Evolutionary conservation across 805 yeast species (phyloP), one percentile per base, ranked within the genome.

Genomic region (Candida ipomoeae): DNA sequence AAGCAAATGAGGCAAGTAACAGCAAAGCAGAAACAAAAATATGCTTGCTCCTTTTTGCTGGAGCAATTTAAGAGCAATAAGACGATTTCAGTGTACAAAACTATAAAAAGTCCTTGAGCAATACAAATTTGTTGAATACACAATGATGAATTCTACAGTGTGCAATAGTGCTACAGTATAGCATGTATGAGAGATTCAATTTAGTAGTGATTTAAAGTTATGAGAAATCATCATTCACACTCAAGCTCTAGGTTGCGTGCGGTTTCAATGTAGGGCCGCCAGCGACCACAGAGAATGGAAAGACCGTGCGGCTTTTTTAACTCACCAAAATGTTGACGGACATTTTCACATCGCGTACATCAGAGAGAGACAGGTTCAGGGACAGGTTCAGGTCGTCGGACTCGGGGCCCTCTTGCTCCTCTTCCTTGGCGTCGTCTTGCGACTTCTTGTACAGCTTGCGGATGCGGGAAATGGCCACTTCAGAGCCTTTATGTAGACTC

Each of bases 311-410:
- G 18, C 32, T 39, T 11, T 17, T 13, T 50, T 46, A 72, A 49
- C 76, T 72, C 11, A 73, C 73, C 44, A 73, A 55, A 75, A 71
- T 73, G 51, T 71, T 65, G 21, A 73, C 77, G 14, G 71, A 63
- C 69, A 73, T 70, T 53, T 73, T 73, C 57, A 68, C 49, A 45
- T 70, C 50, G 49, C 67, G 68, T 52, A 59, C 57, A 41, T 65
- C 67, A 3, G 73, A 65, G 42, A 44, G 55, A n/a, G 44, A 44
- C 37, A 29, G 52, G 17, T 35, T 48, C 18, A 43, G 49, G 11
- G 44, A 44, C 37, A 29, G 52, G 17, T 35, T 48, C 18, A 43
- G 49, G 11, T 46, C 51, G 23, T 31, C 51, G 8, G 35, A 48
- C 18, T 49, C 57, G 14, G 49, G 50, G 35, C 50, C 49, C 20